Evolutionary conservation across 1,139 yeast species (phyloP).

Genomic region (Groenewaldozyma auringiensis): DNA sequence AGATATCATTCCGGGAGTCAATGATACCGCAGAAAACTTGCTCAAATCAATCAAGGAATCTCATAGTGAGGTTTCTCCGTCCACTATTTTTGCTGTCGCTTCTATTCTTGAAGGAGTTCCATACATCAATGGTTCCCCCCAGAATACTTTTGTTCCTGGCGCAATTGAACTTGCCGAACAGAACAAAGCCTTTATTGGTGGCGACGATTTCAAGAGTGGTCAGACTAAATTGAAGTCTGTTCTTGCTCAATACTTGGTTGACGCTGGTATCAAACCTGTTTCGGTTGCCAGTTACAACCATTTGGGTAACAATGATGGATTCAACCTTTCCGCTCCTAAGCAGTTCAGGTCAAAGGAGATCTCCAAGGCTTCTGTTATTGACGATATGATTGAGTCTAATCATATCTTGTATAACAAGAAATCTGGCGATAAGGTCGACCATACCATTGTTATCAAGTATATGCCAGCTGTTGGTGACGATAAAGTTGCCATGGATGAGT

Average conservation of each 20-base stretch:
- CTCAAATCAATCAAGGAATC: slow-evolving; percentile 65
- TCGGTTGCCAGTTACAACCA: slow-evolving; percentile 95
- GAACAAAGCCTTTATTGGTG: slow-evolving; percentile 75
- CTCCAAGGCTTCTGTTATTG: slow-evolving; percentile 86
- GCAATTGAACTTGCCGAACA: slow-evolving; percentile 82
- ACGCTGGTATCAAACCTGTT: slow-evolving; percentile 93
- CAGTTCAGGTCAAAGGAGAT: slow-evolving; percentile 96
- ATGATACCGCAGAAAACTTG: slow-evolving; percentile 81
- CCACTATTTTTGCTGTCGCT: slow-evolving; percentile 89
- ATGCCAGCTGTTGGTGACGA: slow-evolving; percentile 93
- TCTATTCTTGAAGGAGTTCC: slow-evolving; percentile 81
- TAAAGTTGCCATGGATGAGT: slow-evolving; percentile 98
- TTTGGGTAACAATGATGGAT: slow-evolving; percentile 94
- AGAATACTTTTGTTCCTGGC: slow-evolving; percentile 95
- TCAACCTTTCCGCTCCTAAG: slow-evolving; percentile 80
- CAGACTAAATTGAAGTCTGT: slow-evolving; percentile 95
- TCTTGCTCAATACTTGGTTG: slow-evolving; percentile 89
- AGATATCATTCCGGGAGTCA: slow-evolving; percentile 67
- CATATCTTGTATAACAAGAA: slow-evolving; percentile 77
- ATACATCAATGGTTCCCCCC: slow-evolving; percentile 94
- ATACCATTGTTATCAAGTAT: slow-evolving; percentile 92
- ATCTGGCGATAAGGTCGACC: slow-evolving; percentile 74
- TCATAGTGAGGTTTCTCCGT: slow-evolving; percentile 82
- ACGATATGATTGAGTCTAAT: slow-evolving; percentile 88
- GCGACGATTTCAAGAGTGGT: slow-evolving; percentile 96